phyloP scores from a whole-genome alignment of 345 rosid genomes.

The Melaleuca quinquenervia region DNA sequence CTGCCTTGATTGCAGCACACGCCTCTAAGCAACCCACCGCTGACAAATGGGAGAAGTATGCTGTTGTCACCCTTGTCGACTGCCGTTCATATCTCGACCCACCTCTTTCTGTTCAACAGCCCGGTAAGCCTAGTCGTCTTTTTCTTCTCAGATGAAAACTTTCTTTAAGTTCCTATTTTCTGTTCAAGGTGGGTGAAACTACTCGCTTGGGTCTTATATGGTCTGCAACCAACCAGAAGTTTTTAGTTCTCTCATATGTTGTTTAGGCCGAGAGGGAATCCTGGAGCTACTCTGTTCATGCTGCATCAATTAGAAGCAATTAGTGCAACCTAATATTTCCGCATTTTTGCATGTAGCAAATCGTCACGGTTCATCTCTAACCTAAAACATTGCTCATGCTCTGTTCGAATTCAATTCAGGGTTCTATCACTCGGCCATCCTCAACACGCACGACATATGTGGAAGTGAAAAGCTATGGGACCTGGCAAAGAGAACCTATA shows the following conservation, averaged over 20 bases:
- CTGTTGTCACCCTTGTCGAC: constrained; percentile 31
- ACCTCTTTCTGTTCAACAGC: constrained; percentile 30
- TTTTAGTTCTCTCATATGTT: not conserved
- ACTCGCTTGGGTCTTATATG: not conserved
- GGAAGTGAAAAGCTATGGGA: constrained; percentile 57
- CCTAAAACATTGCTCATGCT: not conserved
- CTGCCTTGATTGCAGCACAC: constrained; percentile 21
- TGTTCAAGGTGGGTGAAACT: not conserved
- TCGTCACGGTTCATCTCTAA: not conserved
- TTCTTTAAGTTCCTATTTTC: not conserved
- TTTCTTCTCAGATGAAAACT: not conserved
- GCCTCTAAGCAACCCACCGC: constrained; percentile 9
- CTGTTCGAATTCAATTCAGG: constrained; percentile 19
- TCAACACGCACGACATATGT: constrained; percentile 52
- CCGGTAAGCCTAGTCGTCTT: constrained; percentile 17
- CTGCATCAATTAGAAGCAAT: not conserved
- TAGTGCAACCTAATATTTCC: not conserved
- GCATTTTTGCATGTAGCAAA: not conserved
- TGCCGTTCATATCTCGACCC: constrained; percentile 67
- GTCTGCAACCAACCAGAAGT: not conserved
- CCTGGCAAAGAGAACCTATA: constrained; percentile 41
- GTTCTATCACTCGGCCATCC: constrained; percentile 65
- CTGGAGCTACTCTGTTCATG: not conserved
- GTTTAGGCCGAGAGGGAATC: not conserved
- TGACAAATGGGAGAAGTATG: constrained; percentile 23